Evolutionary conservation across 1,284 basidiomycete genomes (phyloP), one percentile per base, ranked within the genome.

Genomic region (Phenoliferia sp.): DNA sequence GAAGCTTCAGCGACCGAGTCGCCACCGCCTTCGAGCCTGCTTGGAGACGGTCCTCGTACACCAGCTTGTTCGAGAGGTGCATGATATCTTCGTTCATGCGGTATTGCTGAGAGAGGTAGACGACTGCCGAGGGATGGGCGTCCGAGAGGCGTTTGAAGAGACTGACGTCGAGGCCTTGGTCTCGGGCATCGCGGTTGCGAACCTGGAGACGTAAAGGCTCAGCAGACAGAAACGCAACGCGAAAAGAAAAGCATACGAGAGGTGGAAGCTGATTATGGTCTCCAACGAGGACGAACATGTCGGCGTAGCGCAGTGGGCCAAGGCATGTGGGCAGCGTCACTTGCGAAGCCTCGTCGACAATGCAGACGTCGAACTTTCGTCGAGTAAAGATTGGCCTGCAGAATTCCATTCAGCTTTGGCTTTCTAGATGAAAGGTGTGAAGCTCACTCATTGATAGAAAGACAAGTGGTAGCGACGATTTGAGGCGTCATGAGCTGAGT

Each of bases 71-170:
- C 5, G 92, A 94, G 16, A 99, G 81, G 10, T 85, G 77, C 95
- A 98, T 99, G 77, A 99, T 98, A 68, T 96, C 93, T 65, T 85
- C 86, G 78, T 95, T 97, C 95, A 99, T 99, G 63, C 96, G 85
- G 78, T 99, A 99, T 77, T 99, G 95, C 62, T 88, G 83, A 0
- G 86, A 84, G 35, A 99, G 84, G 71, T 94, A 88, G 26, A 90
- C 85, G 54, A 97, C 89, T 1, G 92, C 87, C 28, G 86, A 80
- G 0, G 92, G 91, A 75, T 97, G 91, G 0, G 89, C 87, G 57
- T 93, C 88, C 0, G 90, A 92, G 3, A 99, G 84, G 2, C 88
- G 84, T 59, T 90, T 87, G 83, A 99, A 99, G 12, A 99, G 84
- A 0, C 92, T 94, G 1, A 90, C 83, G 71, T 97, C 93, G 32